Evolutionary conservation across 1,284 basidiomycete genomes (phyloP), one percentile per base, ranked within the genome.

Genomic region (Hymenochaete sp.): DNA sequence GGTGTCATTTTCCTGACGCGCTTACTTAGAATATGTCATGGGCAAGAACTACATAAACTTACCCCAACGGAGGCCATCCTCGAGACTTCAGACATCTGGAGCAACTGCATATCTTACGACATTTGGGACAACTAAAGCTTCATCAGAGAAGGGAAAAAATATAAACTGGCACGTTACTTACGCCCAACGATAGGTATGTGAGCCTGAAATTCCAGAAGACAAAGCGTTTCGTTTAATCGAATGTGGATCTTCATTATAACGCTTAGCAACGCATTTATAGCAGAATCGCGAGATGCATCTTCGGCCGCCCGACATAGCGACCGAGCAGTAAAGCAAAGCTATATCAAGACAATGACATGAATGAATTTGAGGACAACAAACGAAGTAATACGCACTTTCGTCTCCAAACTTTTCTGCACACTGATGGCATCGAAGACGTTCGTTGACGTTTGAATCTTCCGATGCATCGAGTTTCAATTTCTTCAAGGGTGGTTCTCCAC

Each of bases 121-220:
- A 87, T 56, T 68, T 73, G 13, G 80, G 81, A 52, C 83, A 87
- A 56, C 83, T 86, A 50, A 2, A 9, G 21, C n/a, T n/a, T n/a
- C n/a, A n/a, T n/a, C n/a, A n/a, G 13, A n/a, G 14, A 35, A 35
- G 6, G 11, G 22, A 10, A 38, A 13, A 32, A 44, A 11, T 26
- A 45, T 22, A 47, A 43, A 38, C 31, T 21, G 37, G 38, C 19
- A 29, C n/a, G 22, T 28, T 31, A 60, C 67, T 33, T 53, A 79
- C 81, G 70, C 71, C 63, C 74, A 85, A 14, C 63, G 60, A 55
- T 79, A 78, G 6, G 59, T 60, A 45, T 53, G 2, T 76, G 80
- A 56, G 79, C 84, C 18, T 68, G 72, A 26, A 79, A 55, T 18
- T 59, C 61, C 32, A 58, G 76, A 76, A 16, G 24, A 36, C 22